Evolutionary conservation across 257 asterid species (phyloP).

Genomic region (Verbascum thapsus): DNA sequence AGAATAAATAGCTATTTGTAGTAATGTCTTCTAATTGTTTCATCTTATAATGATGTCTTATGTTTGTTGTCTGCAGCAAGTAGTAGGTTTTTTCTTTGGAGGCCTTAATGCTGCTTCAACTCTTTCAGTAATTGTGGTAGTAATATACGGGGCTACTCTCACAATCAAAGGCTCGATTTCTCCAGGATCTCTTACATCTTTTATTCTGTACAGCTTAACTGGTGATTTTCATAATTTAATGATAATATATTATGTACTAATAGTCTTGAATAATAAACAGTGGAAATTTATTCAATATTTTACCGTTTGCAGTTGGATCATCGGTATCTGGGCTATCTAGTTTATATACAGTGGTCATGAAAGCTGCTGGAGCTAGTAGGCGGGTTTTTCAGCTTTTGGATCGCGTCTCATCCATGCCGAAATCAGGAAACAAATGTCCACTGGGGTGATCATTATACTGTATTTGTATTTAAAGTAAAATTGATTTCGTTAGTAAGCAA

Average conservation of each 20-base stretch:
- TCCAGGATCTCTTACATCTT: conserved; percentile 82
- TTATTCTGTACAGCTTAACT: conserved; percentile 84
- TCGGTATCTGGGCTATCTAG: conserved; percentile 64
- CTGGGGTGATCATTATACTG: conserved; percentile 42
- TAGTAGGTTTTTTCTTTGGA: conserved; percentile 74
- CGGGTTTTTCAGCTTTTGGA: conserved; percentile 73
- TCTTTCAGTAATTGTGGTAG: conserved; percentile 76
- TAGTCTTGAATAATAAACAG: conserved; percentile 11
- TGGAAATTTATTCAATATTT: conserved; percentile 17
- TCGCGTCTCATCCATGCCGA: conserved; percentile 60
- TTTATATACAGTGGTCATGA: conserved; percentile 63
- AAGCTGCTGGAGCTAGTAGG: conserved; percentile 86
- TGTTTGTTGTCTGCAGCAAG: conserved; percentile 49
- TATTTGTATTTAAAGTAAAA: conserved; percentile 1
- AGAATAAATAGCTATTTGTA: neutral
- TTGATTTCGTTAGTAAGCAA: conserved; percentile 5
- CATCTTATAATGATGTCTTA: conserved; percentile 20
- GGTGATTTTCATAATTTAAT: conserved; percentile 43
- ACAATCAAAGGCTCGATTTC: conserved; percentile 81
- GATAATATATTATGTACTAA: conserved; percentile 18
- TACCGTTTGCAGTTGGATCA: conserved; percentile 65
- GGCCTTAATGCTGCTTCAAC: conserved; percentile 82
- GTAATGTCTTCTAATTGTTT: conserved; percentile 4
- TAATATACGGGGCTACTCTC: conserved; percentile 71
- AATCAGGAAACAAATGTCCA: conserved; percentile 68